Conservation (phyloP, 805 yeast genomes). For the Kregervanrija pseudodelftensis region DNA sequence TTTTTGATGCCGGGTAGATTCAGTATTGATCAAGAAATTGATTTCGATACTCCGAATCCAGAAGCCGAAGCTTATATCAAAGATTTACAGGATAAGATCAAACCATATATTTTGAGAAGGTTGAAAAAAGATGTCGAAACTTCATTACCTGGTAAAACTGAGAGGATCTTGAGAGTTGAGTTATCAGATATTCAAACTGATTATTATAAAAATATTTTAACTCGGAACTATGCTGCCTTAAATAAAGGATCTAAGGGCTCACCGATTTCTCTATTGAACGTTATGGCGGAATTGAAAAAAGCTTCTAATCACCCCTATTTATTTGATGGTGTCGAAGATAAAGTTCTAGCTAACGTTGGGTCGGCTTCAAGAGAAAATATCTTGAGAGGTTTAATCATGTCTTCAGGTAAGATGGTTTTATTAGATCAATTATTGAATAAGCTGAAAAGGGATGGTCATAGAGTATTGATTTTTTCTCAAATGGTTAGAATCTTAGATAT, state of each 20-base stretch:
- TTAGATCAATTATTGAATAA: constrained; percentile 82
- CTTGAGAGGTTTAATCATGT: constrained; percentile 89
- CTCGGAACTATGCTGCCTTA: constrained; percentile 86
- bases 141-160: constrained; percentile 91
- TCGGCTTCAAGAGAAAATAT: constrained; percentile 66
- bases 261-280: constrained; percentile 81
- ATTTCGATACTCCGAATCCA: constrained; percentile 81
- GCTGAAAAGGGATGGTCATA: constrained; percentile 86
- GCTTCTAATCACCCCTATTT: constrained; percentile 96
- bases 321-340: constrained; percentile 87
- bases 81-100: constrained; percentile 73
- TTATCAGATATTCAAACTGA: constrained; percentile 92
- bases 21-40: constrained; percentile 87
- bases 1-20: constrained; percentile 95
- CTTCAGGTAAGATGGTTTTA: constrained; percentile 96
- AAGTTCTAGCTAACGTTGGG: constrained; percentile 60
- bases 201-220: constrained; percentile 87
- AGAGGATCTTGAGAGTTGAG: constrained; percentile 91
- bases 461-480: constrained; percentile 91
- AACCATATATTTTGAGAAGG: constrained; percentile 89
- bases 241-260: constrained; percentile 74
- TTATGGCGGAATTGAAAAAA: constrained; percentile 93
- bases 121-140: constrained; percentile 97
- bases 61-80: constrained; percentile 86
- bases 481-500: constrained; percentile 97